Conservation (phyloP, 441 rosid species). For the Francoa sonchifolia region DNA sequence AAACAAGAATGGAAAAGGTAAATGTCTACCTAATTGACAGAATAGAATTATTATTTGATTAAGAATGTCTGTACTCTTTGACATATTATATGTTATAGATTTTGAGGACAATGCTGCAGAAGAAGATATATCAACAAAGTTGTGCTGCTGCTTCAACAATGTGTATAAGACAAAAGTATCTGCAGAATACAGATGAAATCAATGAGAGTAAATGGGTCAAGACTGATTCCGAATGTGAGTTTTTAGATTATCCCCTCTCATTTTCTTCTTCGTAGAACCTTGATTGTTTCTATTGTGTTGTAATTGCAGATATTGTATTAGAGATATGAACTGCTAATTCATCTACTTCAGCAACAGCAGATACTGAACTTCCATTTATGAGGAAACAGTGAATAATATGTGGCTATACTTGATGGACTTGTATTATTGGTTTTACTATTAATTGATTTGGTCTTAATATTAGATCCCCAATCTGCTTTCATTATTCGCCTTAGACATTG, state of each 20-base stretch:
- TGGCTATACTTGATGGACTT: too few species aligned
- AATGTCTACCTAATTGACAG: neutral
- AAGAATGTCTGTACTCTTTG: neutral
- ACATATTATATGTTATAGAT: conserved; percentile 12
- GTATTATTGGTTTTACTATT: too few species aligned
- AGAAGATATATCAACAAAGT: conserved; percentile 35
- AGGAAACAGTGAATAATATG: too few species aligned
- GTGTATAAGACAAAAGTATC: too few species aligned
- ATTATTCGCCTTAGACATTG: too few species aligned
- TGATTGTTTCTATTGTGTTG: neutral
- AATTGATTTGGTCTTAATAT: too few species aligned
- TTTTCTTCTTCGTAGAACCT: neutral
- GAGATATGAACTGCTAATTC: conserved; percentile 32
- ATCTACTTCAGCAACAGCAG: neutral
- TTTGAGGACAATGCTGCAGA: conserved; percentile 33
- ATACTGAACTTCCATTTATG: too few species aligned
- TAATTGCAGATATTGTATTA: conserved; percentile 48
- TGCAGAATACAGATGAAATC: conserved; percentile 16
- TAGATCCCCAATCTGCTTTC: too few species aligned
- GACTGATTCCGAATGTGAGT: conserved; percentile 58
- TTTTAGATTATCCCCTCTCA: too few species aligned
- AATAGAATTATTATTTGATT: neutral
- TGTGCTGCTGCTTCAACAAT: too few species aligned
- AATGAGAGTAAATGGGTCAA: conserved; percentile 48
- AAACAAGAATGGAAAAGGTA: conserved; percentile 42